Percentiles rank a stretch among this genome's conserved stretches.
These are phyloP conservation scores for Thelonectria rubi DNA, from an alignment of 2,329 filamentous ascomycete species.

Conservation along the genomic window DNA sequence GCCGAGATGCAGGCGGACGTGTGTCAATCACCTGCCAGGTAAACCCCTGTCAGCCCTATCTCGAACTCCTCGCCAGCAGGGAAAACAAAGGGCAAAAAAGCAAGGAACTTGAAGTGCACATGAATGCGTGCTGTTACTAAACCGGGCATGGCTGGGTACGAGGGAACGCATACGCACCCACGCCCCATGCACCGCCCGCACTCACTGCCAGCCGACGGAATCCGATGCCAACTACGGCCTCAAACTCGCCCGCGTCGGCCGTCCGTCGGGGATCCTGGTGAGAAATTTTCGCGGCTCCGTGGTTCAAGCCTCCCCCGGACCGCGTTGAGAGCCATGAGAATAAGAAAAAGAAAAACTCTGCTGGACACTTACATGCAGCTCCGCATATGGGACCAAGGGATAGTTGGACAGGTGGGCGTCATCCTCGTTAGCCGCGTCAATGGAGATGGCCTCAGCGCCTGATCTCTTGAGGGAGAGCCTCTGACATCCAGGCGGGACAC, in stretches of 20 bases:
- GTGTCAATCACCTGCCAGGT: conserved; percentile 76
- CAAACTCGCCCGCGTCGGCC: conserved; percentile 6
- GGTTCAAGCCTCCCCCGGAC: conserved; percentile 11
- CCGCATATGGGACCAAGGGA: conserved; percentile 76
- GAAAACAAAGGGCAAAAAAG: conserved; percentile 20
- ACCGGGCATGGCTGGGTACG: conserved; percentile 25
- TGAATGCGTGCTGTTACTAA: conserved; percentile 19
- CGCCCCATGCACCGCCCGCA: conserved; percentile 23
- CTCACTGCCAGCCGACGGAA: conserved; percentile 24
- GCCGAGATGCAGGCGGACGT: conserved; percentile 77
- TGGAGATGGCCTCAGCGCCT: conserved; percentile 66
- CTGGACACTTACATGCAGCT: conserved; percentile 75
- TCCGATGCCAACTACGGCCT: conserved; percentile 12
- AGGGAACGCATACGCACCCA: conserved; percentile 22
- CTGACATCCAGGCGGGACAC: conserved; percentile 84
- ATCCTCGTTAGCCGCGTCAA: conserved; percentile 80
- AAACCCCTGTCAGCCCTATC: conserved; percentile 45
- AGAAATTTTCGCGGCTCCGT: conserved; percentile 29
- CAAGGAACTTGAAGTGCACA: conserved; percentile 11
- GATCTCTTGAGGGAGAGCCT: conserved; percentile 74
- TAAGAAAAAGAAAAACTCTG: conserved; percentile 23
- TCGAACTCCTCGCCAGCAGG: conserved; percentile 28
- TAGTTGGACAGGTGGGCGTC: conserved; percentile 70
- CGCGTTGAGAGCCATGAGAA: conserved; percentile 25
- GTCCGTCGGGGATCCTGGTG: conserved; percentile 13